These are phyloP conservation scores for Camellia japonica DNA, from an alignment of 148 eudicot species.

Conservation along the genomic window DNA sequence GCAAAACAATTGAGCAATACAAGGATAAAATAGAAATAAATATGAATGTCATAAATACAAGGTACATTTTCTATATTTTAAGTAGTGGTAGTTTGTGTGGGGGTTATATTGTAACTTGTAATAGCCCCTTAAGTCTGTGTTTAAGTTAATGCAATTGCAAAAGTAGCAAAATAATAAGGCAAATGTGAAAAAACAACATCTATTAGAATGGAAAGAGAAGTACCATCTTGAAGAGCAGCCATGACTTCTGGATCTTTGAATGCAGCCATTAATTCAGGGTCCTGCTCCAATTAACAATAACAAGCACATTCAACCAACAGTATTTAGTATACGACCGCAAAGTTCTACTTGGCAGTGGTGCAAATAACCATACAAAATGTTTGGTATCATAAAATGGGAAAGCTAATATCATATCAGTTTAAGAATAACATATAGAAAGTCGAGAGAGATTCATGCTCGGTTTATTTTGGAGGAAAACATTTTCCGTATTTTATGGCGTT, in stretches of 20 bases:
- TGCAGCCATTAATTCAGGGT: slow-evolving; percentile 95
- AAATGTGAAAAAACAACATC: neutral
- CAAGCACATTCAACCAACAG: neutral
- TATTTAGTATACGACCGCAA: neutral
- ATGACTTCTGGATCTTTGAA: slow-evolving; percentile 95
- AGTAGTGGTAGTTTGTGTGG: too few relatives aligned
- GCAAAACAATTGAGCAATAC: slow-evolving; percentile 20
- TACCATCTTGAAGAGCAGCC: slow-evolving; percentile 99
- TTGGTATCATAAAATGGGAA: neutral
- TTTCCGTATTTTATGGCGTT: too few relatives aligned
- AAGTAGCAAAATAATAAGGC: neutral
- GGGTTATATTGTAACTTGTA: too few relatives aligned
- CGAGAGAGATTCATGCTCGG: neutral
- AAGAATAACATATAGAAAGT: neutral
- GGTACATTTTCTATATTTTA: too few relatives aligned
- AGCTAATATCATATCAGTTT: neutral
- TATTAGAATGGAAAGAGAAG: neutral
- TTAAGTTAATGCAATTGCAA: neutral
- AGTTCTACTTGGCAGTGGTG: neutral
- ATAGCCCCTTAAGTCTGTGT: too few relatives aligned
- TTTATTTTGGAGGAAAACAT: too few relatives aligned
- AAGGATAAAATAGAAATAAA: neutral
- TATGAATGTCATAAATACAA: neutral
- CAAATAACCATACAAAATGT: neutral
- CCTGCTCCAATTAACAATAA: slow-evolving; percentile 48